These are phyloP conservation scores for Betula pendula DNA, from an alignment of 306 rosid genomes.

Conservation along the genomic window DNA sequence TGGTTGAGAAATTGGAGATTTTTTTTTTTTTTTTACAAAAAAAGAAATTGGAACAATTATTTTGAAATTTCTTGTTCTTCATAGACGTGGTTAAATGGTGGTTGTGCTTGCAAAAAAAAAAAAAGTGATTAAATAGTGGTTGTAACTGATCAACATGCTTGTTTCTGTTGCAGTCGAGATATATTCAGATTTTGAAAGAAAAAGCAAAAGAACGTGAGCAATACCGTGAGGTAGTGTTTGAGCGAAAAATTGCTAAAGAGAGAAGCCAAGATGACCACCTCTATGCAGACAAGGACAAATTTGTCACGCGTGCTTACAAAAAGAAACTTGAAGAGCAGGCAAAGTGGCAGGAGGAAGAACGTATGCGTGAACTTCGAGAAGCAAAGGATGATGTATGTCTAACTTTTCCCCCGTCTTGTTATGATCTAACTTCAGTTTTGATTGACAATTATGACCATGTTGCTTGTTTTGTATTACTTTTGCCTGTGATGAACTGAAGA, in stretches of 20 bases:
- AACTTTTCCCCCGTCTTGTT: not conserved
- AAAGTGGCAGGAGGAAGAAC: constrained; percentile 81
- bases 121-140: not conserved
- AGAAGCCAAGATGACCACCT: constrained; percentile 87
- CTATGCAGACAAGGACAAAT: constrained; percentile 80
- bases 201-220: constrained; percentile 68
- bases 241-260: constrained; percentile 82
- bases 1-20: not conserved
- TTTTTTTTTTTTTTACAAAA: not conserved
- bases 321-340: constrained; percentile 79
- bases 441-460: not conserved
- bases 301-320: constrained; percentile 76
- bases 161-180: constrained; percentile 68
- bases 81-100: not conserved
- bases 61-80: not conserved
- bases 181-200: constrained; percentile 55
- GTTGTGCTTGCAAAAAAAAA: not conserved
- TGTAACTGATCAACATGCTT: constrained; percentile 11
- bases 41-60: not conserved
- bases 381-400: constrained; percentile 80
- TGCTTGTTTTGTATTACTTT: constrained; percentile 15
- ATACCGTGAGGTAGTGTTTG: constrained; percentile 70
- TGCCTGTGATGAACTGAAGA: constrained; percentile 8
- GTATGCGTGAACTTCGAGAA: constrained; percentile 61
- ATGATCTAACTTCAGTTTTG: not conserved